Conservation (phyloP, 2,329 filamentous ascomycete species). For the Orbilia blumenaviensis region DNA sequence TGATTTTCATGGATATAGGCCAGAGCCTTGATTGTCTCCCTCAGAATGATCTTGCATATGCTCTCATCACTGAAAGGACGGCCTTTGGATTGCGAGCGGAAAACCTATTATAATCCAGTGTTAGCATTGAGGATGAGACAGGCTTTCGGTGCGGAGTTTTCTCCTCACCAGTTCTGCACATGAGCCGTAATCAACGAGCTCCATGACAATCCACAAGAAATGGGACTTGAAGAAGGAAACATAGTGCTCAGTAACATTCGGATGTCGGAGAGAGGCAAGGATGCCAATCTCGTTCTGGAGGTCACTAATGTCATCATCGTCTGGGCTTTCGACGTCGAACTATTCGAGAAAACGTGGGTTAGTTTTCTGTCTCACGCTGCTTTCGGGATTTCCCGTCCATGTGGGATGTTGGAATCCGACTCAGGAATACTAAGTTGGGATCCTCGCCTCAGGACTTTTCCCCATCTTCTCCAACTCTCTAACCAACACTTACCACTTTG, state of each 20-base stretch:
- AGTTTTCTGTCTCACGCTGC: not conserved
- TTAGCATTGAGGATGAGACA: not conserved
- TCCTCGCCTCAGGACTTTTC: not conserved
- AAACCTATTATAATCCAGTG: not conserved
- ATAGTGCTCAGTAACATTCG: slow-evolving; percentile 39
- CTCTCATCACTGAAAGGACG: slow-evolving; percentile 5
- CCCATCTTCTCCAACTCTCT: not conserved
- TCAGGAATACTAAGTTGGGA: not conserved
- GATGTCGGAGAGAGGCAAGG: slow-evolving; percentile 12
- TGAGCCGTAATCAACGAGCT: slow-evolving; percentile 26
- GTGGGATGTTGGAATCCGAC: not conserved
- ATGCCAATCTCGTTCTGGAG: slow-evolving; percentile 19
- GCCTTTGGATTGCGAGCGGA: not conserved
- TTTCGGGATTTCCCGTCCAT: not conserved
- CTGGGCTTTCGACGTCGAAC: slow-evolving; percentile 28
- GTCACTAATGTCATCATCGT: slow-evolving; percentile 19
- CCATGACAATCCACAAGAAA: slow-evolving; percentile 40
- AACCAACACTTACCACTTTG: slow-evolving; percentile 39
- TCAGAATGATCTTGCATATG: slow-evolving; percentile 13
- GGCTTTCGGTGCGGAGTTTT: not conserved
- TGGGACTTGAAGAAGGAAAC: slow-evolving; percentile 35
- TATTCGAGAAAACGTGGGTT: not conserved
- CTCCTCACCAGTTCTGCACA: slow-evolving; percentile 8
- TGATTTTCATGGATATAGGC: slow-evolving; percentile 89
- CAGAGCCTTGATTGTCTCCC: slow-evolving; percentile 15